These are phyloP conservation scores for Wakefieldia striispora DNA, from an alignment of 768 basidiomycete genomes.

Conservation along the genomic window DNA sequence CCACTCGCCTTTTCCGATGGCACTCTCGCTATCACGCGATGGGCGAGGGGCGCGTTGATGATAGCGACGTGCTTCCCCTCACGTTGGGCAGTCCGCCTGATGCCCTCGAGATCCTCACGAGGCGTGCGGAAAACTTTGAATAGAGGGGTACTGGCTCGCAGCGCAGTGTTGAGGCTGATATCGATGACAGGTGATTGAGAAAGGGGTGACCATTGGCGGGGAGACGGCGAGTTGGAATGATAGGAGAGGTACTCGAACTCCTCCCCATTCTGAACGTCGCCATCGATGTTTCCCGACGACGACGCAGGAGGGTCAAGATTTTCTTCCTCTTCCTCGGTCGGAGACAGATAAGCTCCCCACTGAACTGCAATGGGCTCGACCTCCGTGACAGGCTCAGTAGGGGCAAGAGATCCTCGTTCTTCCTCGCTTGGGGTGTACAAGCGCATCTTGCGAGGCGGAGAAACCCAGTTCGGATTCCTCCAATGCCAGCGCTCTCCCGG, in stretches of 20 bases:
- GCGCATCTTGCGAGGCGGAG: constrained; percentile 29
- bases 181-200: constrained; percentile 27
- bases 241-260: constrained; percentile 13
- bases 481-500: constrained; percentile 33
- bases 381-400: constrained; percentile 29
- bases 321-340: constrained; percentile 12
- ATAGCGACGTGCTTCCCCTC: constrained; percentile 33
- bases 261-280: constrained; percentile 4
- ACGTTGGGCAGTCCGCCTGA: constrained; percentile 26
- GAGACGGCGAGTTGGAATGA: constrained; percentile 20
- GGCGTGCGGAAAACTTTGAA: constrained; percentile 35
- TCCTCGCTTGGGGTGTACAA: constrained; percentile 20
- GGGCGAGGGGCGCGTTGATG: constrained; percentile 25
- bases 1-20: constrained; percentile 15
- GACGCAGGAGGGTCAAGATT: not conserved
- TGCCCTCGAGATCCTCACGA: constrained; percentile 22
- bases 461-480: constrained; percentile 35
- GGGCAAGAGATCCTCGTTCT: constrained; percentile 27
- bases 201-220: constrained; percentile 26
- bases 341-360: not conserved
- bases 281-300: constrained; percentile 8
- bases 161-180: constrained; percentile 22
- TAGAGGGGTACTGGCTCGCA: constrained; percentile 31
- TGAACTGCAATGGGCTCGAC: constrained; percentile 8
- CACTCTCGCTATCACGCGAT: constrained; percentile 19